Evolutionary conservation across 202 grass and related monocot species (phyloP).

Genomic region (Panicum virgatum): DNA sequence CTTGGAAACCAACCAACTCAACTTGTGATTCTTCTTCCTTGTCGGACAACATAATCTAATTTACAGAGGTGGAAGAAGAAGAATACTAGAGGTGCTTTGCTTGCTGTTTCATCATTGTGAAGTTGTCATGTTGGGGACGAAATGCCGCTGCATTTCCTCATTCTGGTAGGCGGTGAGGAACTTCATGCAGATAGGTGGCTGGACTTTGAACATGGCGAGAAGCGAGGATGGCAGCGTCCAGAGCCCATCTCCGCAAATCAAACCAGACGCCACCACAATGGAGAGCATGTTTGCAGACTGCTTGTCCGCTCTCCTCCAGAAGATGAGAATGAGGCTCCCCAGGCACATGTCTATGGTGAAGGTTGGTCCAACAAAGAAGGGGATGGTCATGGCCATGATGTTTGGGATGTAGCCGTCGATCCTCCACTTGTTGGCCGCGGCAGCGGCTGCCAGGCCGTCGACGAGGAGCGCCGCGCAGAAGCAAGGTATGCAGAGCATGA

Average conservation of each 20-base stretch:
- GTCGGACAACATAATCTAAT: background rate
- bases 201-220: constrained; percentile 31
- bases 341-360: constrained; percentile 44
- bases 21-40: too few relatives aligned
- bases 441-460: background rate
- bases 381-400: constrained; percentile 52
- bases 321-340: constrained; percentile 42
- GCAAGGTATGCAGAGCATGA: constrained; percentile 20
- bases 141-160: background rate
- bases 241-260: constrained; percentile 51
- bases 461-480: constrained; percentile 8
- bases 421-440: constrained; percentile 27
- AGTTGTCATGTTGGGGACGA: background rate
- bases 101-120: background rate
- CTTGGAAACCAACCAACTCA: too few relatives aligned
- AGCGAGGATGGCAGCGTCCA: constrained; percentile 41
- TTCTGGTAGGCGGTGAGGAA: constrained; percentile 39
- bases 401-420: constrained; percentile 19
- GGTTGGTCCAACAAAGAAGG: constrained; percentile 40
- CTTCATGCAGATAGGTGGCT: constrained; percentile 63
- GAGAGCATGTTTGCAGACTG: constrained; percentile 3
- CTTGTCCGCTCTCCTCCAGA: constrained; percentile 33
- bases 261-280: constrained; percentile 37
- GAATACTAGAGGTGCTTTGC: background rate
- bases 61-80: background rate